Percentiles rank a stretch among this genome's conserved stretches.
Conservation (phyloP, 805 yeast genomes). For the Wickerhamiella vanderwaltii region DNA sequence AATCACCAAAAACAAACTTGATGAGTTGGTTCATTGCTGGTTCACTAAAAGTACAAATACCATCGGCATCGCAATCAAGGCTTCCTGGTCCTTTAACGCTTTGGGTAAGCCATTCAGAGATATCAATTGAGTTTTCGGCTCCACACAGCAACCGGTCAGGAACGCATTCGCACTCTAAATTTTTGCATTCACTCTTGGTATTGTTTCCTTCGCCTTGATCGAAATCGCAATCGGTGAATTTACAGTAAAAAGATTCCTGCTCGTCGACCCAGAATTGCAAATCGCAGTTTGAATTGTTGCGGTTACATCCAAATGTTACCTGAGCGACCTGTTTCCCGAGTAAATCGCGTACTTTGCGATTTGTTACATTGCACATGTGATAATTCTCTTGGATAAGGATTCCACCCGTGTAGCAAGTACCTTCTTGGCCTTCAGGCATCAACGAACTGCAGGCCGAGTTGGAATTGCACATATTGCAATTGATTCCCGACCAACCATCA, state of each 20-base stretch:
- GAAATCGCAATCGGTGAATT: slow-evolving; percentile 58
- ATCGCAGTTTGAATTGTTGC: slow-evolving; percentile 52
- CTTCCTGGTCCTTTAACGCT: slow-evolving; percentile 91
- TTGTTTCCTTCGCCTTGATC: slow-evolving; percentile 50
- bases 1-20: slow-evolving; percentile 87
- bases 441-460: slow-evolving; percentile 74
- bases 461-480: slow-evolving; percentile 67
- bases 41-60: slow-evolving; percentile 70
- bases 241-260: slow-evolving; percentile 83
- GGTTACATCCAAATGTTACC: slow-evolving; percentile 82
- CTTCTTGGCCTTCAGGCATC: slow-evolving; percentile 68
- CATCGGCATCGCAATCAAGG: slow-evolving; percentile 59
- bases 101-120: slow-evolving; percentile 81
- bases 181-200: slow-evolving; percentile 66
- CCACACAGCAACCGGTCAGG: slow-evolving; percentile 94
- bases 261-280: slow-evolving; percentile 96
- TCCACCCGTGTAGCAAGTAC: slow-evolving; percentile 84
- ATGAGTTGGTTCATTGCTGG: slow-evolving; percentile 94
- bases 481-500: slow-evolving; percentile 87
- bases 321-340: slow-evolving; percentile 75
- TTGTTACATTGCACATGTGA: slow-evolving; percentile 93
- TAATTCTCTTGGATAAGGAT: slow-evolving; percentile 65
- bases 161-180: slow-evolving; percentile 74
- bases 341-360: slow-evolving; percentile 65
- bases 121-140: slow-evolving; percentile 83